These are phyloP conservation scores for Nannochloropsis gaditana DNA, from an alignment of 108 stramenopile genomes.

Conservation along the genomic window DNA sequence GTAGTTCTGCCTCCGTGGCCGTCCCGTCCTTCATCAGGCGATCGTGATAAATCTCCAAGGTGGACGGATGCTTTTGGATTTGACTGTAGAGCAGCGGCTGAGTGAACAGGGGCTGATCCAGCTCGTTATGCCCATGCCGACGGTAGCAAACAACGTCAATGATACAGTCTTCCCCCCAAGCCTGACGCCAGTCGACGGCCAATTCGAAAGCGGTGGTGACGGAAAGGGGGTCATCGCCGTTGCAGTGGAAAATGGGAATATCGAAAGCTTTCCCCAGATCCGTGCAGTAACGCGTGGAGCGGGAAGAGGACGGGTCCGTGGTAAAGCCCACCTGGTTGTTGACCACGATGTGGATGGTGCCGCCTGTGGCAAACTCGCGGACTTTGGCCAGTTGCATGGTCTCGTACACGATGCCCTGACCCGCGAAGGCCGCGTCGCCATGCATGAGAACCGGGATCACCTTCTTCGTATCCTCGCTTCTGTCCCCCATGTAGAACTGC, in stretches of 20 bases:
- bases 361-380: conserved; percentile 86
- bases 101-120: conserved; percentile 98
- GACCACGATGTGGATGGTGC: conserved; percentile 97
- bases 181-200: conserved; percentile 91
- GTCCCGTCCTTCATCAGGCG: conserved; percentile 54
- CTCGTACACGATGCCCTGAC: conserved; percentile 93
- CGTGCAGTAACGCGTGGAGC: conserved; percentile 90
- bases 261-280: conserved; percentile 97
- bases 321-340: conserved; percentile 99
- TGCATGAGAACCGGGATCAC: conserved; percentile 94
- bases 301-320: conserved; percentile 85
- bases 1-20: conserved; percentile 70
- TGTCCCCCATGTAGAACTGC: conserved; percentile 90
- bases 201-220: conserved; percentile 90
- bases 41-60: conserved; percentile 75
- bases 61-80: conserved; percentile 78
- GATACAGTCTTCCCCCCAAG: conserved; percentile 73
- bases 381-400: conserved; percentile 87
- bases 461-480: conserved; percentile 65
- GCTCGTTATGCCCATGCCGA: conserved; percentile 97
- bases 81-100: conserved; percentile 89
- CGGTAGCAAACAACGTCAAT: conserved; percentile 98
- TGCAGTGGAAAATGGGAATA: conserved; percentile 98
- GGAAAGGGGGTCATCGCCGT: conserved; percentile 95
- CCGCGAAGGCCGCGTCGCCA: conserved; percentile 98